Base-by-base conservation (phyloP, 2,329 filamentous ascomycete species). In the Lizonia empirigonia region DNA sequence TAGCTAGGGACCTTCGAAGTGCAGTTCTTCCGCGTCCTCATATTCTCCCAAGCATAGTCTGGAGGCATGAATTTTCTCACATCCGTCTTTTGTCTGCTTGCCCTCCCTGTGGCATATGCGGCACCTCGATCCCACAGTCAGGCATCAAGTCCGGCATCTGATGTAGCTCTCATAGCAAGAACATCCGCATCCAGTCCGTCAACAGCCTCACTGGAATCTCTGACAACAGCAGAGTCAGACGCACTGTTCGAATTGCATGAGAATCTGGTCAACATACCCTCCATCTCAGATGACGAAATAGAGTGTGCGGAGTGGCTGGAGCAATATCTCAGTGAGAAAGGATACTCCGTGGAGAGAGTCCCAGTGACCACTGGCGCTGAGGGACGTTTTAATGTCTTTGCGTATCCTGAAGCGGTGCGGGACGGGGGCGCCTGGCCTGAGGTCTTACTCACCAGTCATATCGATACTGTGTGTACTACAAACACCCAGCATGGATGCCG, bases 371-470 rank as follows among this genome's bases (percentile, higher is more conserved):
- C 72, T 51, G 59, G 49, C 20, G 69, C 72, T 55, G 57, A 53
- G n/a, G 55, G 58, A 8, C 80, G 87, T 37, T 91, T 86, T 77
- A 95, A 96, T 67, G 80, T 96, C 41, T 78, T 91, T 37, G 91
- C 91, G 3, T 90, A 82, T 20, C 59, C 63, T 1, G 48, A 56
- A 70, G 75, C 2, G 64, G 73, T 44, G 61, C 71, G 13, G 74
- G 56, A 65, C 18, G 39, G 51, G 10, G 58, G 56, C 2, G 78
- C 22, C 71, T 79, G 18, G 80, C 85, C 9, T 4, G 80, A 80
- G 39, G 76, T 89, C 7, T 74, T 90, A n/a, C 73, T 91, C 4
- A 86, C 85, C 2, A 91, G 86, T 52, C 91, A 96, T 69, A 91
- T 95, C 61, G 91, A 96, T 65, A 85, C 83, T 2, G 83, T 64